These are phyloP conservation scores for Acacia confusa DNA, from an alignment of 306 rosid genomes.

Conservation along the genomic window DNA sequence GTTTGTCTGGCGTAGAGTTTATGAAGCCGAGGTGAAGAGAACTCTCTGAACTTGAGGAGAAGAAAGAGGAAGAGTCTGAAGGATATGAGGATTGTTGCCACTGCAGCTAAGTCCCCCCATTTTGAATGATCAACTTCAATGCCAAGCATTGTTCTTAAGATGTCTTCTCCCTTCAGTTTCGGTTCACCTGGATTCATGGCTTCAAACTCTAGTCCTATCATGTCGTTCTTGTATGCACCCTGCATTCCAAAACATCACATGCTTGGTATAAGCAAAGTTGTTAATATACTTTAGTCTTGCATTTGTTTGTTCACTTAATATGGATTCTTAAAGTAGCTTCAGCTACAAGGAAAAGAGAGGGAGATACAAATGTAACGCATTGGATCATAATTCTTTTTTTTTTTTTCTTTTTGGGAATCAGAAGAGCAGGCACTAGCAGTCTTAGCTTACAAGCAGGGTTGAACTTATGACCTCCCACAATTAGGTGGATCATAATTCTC, in stretches of 20 bases:
- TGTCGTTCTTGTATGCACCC: slow-evolving; percentile 90
- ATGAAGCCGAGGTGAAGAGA: slow-evolving; percentile 51
- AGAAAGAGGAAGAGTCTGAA: slow-evolving; percentile 66
- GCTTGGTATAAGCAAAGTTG: background rate
- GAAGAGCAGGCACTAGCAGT: no score
- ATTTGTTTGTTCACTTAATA: background rate
- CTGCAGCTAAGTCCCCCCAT: slow-evolving; percentile 91
- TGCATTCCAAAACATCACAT: slow-evolving; percentile 28
- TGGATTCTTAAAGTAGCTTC: background rate
- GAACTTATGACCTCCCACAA: no score
- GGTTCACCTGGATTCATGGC: slow-evolving; percentile 48
- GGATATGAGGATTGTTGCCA: slow-evolving; percentile 46
- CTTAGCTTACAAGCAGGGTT: no score
- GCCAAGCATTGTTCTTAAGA: slow-evolving; percentile 66
- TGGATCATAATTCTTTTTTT: background rate
- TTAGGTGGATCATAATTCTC: no score
- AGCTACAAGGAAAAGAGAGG: background rate
- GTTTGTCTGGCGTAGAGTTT: slow-evolving; percentile 52
- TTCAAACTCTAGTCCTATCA: slow-evolving; percentile 81
- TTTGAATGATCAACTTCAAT: slow-evolving; percentile 58
- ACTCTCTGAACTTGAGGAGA: slow-evolving; percentile 72
- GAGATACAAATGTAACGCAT: background rate
- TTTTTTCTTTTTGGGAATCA: no score
- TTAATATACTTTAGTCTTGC: background rate
- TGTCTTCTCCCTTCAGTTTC: slow-evolving; percentile 68